Evolutionary conservation across 371 early-diverging fungal species (phyloP).

Genomic region (Ordospora pajunii): DNA sequence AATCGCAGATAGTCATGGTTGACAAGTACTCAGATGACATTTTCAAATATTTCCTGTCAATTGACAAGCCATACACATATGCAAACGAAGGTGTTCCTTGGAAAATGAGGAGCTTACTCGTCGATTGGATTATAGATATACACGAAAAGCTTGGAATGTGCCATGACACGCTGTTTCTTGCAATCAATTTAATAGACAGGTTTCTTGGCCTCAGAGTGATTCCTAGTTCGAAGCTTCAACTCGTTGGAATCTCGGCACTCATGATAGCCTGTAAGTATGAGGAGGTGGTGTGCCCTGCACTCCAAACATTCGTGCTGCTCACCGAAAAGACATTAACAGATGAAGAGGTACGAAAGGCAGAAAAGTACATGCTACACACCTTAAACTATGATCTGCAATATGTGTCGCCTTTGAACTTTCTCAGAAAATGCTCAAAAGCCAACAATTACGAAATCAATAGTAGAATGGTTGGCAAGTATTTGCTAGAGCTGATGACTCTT

Average conservation of each 20-base stretch:
- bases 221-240: conserved; percentile 74
- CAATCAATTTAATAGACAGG: conserved; percentile 87
- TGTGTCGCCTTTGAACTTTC: conserved; percentile 58
- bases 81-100: conserved; percentile 68
- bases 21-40: conserved; percentile 40
- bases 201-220: conserved; percentile 77
- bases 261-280: conserved; percentile 91
- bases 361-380: conserved; percentile 59
- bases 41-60: conserved; percentile 17
- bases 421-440: conserved; percentile 50
- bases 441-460: conserved; percentile 68
- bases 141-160: conserved; percentile 75
- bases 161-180: conserved; percentile 85
- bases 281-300: conserved; percentile 66
- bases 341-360: conserved; percentile 58
- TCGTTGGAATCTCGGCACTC: conserved; percentile 82
- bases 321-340: conserved; percentile 48
- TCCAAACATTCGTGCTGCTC: conserved; percentile 52
- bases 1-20: conserved; percentile 34
- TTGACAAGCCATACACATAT: conserved; percentile 15
- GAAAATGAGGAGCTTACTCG: conserved; percentile 77
- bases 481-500: conserved; percentile 80
- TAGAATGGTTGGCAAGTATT: conserved; percentile 80
- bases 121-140: conserved; percentile 81
- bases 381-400: conserved; percentile 55